Base-by-base conservation (phyloP, 2,329 filamentous ascomycete genomes). In the Fusarium transvaalense region DNA sequence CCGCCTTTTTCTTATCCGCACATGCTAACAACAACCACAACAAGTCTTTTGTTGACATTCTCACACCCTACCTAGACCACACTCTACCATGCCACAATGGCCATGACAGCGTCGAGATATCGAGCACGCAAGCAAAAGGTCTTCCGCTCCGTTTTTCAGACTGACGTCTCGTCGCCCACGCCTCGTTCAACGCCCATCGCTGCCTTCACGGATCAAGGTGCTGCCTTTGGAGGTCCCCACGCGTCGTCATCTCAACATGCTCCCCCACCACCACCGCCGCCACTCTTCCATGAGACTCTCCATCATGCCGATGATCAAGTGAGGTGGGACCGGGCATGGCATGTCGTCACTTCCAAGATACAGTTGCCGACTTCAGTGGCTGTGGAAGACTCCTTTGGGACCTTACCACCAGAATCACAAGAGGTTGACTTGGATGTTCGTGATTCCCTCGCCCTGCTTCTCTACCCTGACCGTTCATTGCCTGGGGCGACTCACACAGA, bases 311-410 rank as follows among this genome's bases (percentile, higher is more conserved):
- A 80, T 62, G 83, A 88, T 67, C 88, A 89, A 77, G 81, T 83
- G 55, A 82, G 82, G 66, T 89, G 85, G 82, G 87, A 90, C 73
- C 80, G 85, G 64, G 86, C 88, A 60, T 91, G 89, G 89, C 85
- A 88, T 73, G 78, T 82, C 29, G 87, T 90, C 63, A 90, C 88
- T 17, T 82, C 85, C 31, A 81, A 81, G 34, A 85, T 91, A 45
- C 82, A 83, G 46, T 80, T 91, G 23, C 86, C 87, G 10, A 76
- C 82, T n/a, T 86, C 85, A 12, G 84, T 86, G 42, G 79, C 86
- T 3, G 82, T 80, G 10, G 84, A 87, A 72, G 85, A 87, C 71
- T 85, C 84, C 25, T 86, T 86, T 71, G 85, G 85, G 31, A 77
- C 81, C 23, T 74, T 85, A 47, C 75, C 79, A 37, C 78, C 83